phyloP scores from a whole-genome alignment of 345 rosid genomes.

The Mangifera indica region DNA sequence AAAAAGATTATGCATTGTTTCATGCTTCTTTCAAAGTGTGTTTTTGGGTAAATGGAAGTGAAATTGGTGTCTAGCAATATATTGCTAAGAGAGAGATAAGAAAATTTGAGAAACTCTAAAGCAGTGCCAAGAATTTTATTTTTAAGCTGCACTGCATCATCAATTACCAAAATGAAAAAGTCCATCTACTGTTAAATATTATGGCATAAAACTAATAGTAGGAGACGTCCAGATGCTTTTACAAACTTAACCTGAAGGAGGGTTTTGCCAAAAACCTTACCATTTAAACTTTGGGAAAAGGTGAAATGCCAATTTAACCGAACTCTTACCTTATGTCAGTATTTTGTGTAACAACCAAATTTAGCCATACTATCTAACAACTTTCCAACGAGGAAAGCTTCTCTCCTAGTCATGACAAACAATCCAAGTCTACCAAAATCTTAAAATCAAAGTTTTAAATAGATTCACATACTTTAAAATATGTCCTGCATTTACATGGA shows the following conservation, averaged over 20 bases:
- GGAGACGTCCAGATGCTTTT: too few relatives aligned
- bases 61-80: too few relatives aligned
- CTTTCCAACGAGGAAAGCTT: neutral
- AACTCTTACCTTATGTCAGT: neutral
- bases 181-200: too few relatives aligned
- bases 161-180: too few relatives aligned
- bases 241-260: too few relatives aligned
- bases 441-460: neutral
- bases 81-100: too few relatives aligned
- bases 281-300: neutral
- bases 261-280: neutral
- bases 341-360: neutral
- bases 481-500: neutral
- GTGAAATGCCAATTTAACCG: neutral
- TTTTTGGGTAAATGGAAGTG: too few relatives aligned
- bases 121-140: too few relatives aligned
- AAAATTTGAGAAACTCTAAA: too few relatives aligned
- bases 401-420: neutral
- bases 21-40: neutral
- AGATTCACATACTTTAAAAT: neutral
- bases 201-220: too few relatives aligned
- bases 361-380: neutral
- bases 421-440: neutral
- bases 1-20: neutral
- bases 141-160: too few relatives aligned